phyloP scores from a whole-genome alignment of 2,329 filamentous ascomycete species.

The Chaetomium olivaceum region DNA sequence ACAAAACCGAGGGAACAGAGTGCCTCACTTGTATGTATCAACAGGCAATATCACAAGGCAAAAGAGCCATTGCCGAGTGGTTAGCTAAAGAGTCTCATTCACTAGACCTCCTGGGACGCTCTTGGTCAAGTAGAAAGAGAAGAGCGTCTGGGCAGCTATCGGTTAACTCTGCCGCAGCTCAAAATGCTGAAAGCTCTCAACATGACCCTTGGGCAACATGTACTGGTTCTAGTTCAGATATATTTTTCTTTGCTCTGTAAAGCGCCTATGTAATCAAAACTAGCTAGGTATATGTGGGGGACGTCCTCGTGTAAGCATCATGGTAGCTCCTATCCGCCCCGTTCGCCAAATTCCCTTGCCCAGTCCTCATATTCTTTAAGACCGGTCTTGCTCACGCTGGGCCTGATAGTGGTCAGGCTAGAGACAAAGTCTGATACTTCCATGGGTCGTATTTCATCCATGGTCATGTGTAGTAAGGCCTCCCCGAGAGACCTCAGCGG shows the following conservation, averaged over 20 bases:
- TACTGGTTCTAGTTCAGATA: neutral
- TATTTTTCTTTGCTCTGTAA: neutral
- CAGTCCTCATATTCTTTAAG: slow-evolving; percentile 91
- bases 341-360: slow-evolving; percentile 89
- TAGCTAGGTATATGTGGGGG: neutral
- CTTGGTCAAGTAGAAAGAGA: neutral
- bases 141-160: neutral
- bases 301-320: neutral
- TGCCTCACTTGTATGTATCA: slow-evolving; percentile 22
- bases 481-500: slow-evolving; percentile 88
- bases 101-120: neutral
- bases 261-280: neutral
- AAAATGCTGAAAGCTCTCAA: neutral
- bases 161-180: neutral
- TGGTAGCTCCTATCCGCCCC: slow-evolving; percentile 63
- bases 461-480: slow-evolving; percentile 83
- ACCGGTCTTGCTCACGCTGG: slow-evolving; percentile 83
- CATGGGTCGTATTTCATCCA: slow-evolving; percentile 92
- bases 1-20: neutral
- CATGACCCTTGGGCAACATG: neutral
- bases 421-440: slow-evolving; percentile 78
- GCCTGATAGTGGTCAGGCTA: slow-evolving; percentile 80
- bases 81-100: neutral
- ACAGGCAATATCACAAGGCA: slow-evolving; percentile 3
- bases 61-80: slow-evolving; percentile 1